Base-by-base conservation (phyloP, 148 eudicot genomes). In the Arbutus unedo region DNA sequence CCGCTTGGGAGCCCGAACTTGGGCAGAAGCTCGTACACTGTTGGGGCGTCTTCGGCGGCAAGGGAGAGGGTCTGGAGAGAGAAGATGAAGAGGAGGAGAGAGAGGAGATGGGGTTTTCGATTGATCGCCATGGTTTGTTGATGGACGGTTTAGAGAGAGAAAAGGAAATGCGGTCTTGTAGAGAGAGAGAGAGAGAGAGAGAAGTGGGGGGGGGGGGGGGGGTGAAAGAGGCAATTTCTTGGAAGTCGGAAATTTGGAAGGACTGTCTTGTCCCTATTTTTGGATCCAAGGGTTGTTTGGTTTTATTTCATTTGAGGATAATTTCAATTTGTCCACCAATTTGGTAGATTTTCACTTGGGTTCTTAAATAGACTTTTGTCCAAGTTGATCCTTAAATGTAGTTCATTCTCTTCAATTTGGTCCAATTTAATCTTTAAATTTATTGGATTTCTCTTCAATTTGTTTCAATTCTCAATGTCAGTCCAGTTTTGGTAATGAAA, bases 1-100 rank as follows among this genome's bases (percentile, higher is more conserved):
- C 95, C 97, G 79, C 87, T 86, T 0, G 98, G 98, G 53, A 95
- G 98, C 15, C 96, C 98, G 83, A 64, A 95, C 68, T 85, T 51
- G 11, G 89, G 88, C 83, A 95, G 91, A 60, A 95, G 86, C 4
- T 92, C 93, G 90, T 88, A 92, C 10, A 90, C 96, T 0, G 98
- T 79, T 60, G 85, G 74, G 16, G 81, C 5, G 15, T 14, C 57
- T 83, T 6, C 54, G 79, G 8, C 48, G 50, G 75, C 9, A 86
- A 64, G 41, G 14, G 70, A 64, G 70, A 64, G 5, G 38, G 1
- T 8, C 15, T 5, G 9, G 25, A 60, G 67, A 3, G 31, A 60
- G 25, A 66, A 2, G 25, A 66, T 0, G 71, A 64, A 4, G 66
- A 82, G 10, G 74, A 82, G 54, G 53, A 85, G 77, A 50, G 81